A percentile compares a stretch with the other conserved stretches of the same genome.
Conservation (phyloP, 1,139 yeast genomes). For the Zygoascus hellenicus region DNA sequence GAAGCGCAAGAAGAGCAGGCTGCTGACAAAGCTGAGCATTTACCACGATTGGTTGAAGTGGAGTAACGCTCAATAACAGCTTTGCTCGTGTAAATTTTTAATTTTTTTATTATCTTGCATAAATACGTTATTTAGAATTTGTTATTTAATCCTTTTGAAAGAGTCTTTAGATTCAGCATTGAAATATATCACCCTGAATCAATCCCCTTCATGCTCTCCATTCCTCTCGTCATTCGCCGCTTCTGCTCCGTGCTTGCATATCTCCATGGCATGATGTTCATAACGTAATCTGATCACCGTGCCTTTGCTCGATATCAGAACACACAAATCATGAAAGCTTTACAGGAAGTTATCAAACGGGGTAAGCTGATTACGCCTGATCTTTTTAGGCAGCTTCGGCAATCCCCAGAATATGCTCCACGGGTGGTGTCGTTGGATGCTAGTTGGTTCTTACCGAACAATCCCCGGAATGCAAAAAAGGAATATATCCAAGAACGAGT, state of each 20-base stretch:
- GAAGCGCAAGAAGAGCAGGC: no score
- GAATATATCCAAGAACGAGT: conserved; percentile 48
- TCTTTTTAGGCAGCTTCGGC: neutral
- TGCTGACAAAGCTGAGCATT: neutral
- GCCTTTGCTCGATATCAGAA: no score
- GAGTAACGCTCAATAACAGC: neutral
- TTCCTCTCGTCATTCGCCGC: no score
- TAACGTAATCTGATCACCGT: no score
- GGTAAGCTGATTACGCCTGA: conserved; percentile 1
- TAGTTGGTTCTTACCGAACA: conserved; percentile 88
- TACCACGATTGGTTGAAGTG: conserved; percentile 8
- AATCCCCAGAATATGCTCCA: conserved; percentile 1
- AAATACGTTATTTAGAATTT: neutral
- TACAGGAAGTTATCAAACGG: no score
- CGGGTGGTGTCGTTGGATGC: conserved; percentile 67
- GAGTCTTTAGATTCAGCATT: no score
- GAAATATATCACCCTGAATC: no score
- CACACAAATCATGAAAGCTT: no score
- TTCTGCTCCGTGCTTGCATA: no score
- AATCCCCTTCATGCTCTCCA: no score
- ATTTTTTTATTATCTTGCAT: neutral
- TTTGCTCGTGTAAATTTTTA: neutral
- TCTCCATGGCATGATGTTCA: no score
- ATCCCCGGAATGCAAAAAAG: conserved; percentile 53
- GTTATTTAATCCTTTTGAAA: neutral